A percentile compares a stretch with the other conserved stretches of the same genome.
Evolutionary conservation across 129 eudicot genomes (phyloP).

Genomic region (Heracleum sosnowskyi): DNA sequence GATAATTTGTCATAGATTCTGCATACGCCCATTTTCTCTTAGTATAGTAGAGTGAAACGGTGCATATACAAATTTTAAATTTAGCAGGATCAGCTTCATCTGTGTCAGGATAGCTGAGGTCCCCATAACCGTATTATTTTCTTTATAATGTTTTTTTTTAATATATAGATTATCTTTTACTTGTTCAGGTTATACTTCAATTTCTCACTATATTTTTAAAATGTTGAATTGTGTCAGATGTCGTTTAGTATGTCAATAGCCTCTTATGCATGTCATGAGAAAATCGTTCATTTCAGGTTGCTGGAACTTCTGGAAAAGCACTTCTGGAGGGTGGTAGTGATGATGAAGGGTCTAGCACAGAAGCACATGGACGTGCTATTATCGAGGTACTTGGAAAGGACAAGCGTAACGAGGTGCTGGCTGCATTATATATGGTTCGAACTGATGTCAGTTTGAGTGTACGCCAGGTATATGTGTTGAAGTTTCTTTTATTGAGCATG

Average conservation of each 20-base stretch:
- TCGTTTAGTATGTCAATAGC: neutral
- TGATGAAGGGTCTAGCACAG: constrained; percentile 99
- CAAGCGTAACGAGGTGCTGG: constrained; percentile 95
- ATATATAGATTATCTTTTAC: neutral
- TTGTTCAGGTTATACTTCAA: neutral
- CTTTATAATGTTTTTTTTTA: neutral
- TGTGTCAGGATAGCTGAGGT: neutral
- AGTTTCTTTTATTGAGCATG: neutral
- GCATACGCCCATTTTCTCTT: neutral
- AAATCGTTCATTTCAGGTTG: constrained; percentile 47
- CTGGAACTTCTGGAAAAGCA: constrained; percentile 99
- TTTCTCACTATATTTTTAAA: neutral
- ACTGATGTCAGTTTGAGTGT: constrained; percentile 89
- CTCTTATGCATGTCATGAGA: neutral
- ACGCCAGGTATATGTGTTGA: constrained; percentile 68
- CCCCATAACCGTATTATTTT: neutral
- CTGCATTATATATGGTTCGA: constrained; percentile 96
- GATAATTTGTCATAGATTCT: neutral
- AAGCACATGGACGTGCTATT: constrained; percentile 98
- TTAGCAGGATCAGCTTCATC: neutral
- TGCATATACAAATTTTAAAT: neutral
- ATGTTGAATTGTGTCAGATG: neutral
- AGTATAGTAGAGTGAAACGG: neutral
- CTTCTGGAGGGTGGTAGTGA: constrained; percentile 99
- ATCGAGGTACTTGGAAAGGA: constrained; percentile 96